phyloP scores from a whole-genome alignment of 1,284 basidiomycete genomes.

The Apiotrichum domesticum region DNA sequence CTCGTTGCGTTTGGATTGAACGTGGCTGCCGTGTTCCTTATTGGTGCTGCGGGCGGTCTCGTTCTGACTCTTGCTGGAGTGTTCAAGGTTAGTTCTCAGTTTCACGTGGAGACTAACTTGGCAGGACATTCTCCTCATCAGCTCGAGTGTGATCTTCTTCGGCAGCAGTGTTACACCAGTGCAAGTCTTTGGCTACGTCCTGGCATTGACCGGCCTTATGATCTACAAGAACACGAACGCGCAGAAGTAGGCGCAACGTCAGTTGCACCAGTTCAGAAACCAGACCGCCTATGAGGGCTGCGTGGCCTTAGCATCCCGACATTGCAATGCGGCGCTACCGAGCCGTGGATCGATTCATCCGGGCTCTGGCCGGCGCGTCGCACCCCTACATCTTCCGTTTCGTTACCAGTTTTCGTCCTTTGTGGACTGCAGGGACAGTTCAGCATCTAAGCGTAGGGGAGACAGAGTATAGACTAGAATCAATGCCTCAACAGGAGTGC shows the following conservation, averaged over 20 bases:
- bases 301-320: no score
- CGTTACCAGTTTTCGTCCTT: no score
- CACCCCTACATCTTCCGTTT: no score
- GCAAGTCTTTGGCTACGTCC: conserved; percentile 61
- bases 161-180: conserved; percentile 68
- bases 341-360: no score
- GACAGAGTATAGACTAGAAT: not conserved
- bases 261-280: no score
- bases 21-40: conserved; percentile 84
- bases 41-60: conserved; percentile 78
- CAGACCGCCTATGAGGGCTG: no score
- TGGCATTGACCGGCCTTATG: conserved; percentile 34
- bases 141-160: conserved; percentile 77
- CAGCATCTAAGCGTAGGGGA: not conserved
- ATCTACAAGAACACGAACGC: conserved; percentile 33
- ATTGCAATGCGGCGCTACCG: no score
- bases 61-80: conserved; percentile 91
- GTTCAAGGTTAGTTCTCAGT: conserved; percentile 59
- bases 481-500: not conserved
- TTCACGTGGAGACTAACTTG: not conserved
- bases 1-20: conserved; percentile 85
- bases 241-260: conserved; percentile 12
- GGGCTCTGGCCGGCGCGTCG: no score
- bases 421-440: no score
- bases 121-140: conserved; percentile 87